Conservation (phyloP, 495 filamentous ascomycete genomes). For the Acidiella bohemica region DNA sequence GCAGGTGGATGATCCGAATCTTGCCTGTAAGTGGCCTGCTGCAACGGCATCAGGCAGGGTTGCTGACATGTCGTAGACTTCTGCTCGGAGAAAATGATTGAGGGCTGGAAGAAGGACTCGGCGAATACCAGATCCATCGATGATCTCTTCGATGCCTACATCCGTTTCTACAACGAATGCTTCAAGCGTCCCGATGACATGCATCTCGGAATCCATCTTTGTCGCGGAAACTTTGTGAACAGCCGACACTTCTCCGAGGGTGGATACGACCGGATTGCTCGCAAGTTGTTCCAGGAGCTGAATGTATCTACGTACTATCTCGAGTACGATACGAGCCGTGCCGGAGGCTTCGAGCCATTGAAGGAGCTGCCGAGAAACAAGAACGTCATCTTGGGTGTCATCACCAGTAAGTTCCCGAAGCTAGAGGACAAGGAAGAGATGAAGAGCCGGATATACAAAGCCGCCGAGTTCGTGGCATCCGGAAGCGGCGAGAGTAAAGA, state of each 20-base stretch:
- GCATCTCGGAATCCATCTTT: slow-evolving; percentile 54
- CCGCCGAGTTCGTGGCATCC: slow-evolving; percentile 44
- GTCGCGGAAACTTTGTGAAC: slow-evolving; percentile 43
- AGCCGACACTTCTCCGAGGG: slow-evolving; percentile 49
- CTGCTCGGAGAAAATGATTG: slow-evolving; percentile 49
- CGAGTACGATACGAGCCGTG: slow-evolving; percentile 54
- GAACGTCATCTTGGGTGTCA: slow-evolving; percentile 51
- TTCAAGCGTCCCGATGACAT: slow-evolving; percentile 46
- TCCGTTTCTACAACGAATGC: slow-evolving; percentile 48
- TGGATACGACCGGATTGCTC: slow-evolving; percentile 53
- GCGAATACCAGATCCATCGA: slow-evolving; percentile 39
- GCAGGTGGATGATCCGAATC: slow-evolving; percentile 53
- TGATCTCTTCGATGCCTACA: slow-evolving; percentile 45
- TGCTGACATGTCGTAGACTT: slow-evolving; percentile 30
- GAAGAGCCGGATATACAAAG: slow-evolving; percentile 43
- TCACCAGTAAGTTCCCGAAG: slow-evolving; percentile 50
- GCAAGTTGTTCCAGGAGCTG: slow-evolving; percentile 49
- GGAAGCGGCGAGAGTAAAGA: slow-evolving; percentile 32
- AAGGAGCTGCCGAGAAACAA: slow-evolving; percentile 48
- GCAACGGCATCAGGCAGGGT: neutral
- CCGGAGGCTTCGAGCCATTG: slow-evolving; percentile 53
- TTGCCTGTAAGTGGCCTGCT: slow-evolving; percentile 35
- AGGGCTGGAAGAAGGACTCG: slow-evolving; percentile 45
- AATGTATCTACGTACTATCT: slow-evolving; percentile 57
- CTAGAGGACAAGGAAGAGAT: slow-evolving; percentile 50